Percentiles rank a stretch among this genome's conserved stretches.
Conservation (phyloP, 345 rosid genomes). For the Ceriops zippeliana region DNA sequence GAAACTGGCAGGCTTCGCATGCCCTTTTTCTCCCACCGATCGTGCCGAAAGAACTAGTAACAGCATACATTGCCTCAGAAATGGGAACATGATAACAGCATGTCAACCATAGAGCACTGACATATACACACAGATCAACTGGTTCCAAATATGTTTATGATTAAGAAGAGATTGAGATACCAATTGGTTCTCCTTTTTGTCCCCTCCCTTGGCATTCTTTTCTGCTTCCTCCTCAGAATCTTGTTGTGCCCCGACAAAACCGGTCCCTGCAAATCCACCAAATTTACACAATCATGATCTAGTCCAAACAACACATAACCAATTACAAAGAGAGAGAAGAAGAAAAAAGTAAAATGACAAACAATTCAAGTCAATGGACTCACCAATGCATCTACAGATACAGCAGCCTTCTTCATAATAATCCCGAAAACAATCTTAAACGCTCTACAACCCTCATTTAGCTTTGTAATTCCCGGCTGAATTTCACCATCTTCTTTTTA, state of each 20-base stretch:
- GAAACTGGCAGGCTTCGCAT: slow-evolving; percentile 71
- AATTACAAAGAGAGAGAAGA: neutral
- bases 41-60: slow-evolving; percentile 10
- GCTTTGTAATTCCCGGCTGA: slow-evolving; percentile 58
- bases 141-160: too few species aligned
- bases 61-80: slow-evolving; percentile 28
- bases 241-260: slow-evolving; percentile 78
- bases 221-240: slow-evolving; percentile 81
- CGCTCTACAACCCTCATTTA: slow-evolving; percentile 67
- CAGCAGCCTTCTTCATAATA: slow-evolving; percentile 52
- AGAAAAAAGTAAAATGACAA: neutral
- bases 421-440: slow-evolving; percentile 65
- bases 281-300: neutral
- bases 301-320: neutral
- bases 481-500: slow-evolving; percentile 50
- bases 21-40: slow-evolving; percentile 81
- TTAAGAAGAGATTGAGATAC: slow-evolving; percentile 30
- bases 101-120: neutral
- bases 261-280: slow-evolving; percentile 60
- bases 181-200: slow-evolving; percentile 76
- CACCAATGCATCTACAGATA: slow-evolving; percentile 60
- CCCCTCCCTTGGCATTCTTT: slow-evolving; percentile 64
- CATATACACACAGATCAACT: neutral
- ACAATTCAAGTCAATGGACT: slow-evolving; percentile 16
- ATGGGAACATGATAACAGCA: neutral